Evolutionary conservation across 2,329 filamentous ascomycete species (phyloP).

Genomic region (Aspergillus sp.): DNA sequence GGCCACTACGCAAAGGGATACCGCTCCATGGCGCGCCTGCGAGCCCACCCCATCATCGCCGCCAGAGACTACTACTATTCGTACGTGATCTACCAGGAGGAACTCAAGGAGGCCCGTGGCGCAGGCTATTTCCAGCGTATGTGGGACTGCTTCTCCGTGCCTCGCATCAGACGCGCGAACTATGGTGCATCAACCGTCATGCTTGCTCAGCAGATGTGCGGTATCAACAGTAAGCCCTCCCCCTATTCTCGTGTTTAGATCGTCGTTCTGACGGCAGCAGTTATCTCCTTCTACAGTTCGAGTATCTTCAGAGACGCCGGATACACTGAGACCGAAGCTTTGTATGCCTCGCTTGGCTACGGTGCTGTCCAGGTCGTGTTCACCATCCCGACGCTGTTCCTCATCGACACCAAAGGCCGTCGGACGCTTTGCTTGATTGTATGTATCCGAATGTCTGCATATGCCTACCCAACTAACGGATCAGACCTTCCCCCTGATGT

Average conservation of each 20-base stretch:
- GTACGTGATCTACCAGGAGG: conserved; percentile 49
- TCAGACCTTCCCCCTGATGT: conserved; percentile 63
- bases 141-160: conserved; percentile 38
- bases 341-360: conserved; percentile 63
- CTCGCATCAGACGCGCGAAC: conserved; percentile 52
- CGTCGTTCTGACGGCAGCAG: conserved; percentile 5
- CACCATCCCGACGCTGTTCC: conserved; percentile 61
- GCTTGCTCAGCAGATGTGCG: conserved; percentile 68
- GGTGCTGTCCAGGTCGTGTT: conserved; percentile 60
- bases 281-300: conserved; percentile 71
- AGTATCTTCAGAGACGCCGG: conserved; percentile 57
- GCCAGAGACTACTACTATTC: conserved; percentile 64
- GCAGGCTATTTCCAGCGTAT: conserved; percentile 45
- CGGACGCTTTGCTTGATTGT: conserved; percentile 46
- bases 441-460: not conserved
- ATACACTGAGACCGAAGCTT: conserved; percentile 49
- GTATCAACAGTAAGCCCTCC: conserved; percentile 34
- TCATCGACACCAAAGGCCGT: conserved; percentile 66
- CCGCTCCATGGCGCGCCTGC: not conserved
- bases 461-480: not conserved
- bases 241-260: no score
- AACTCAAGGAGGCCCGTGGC: conserved; percentile 38
- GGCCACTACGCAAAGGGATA: conserved; percentile 7
- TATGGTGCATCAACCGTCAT: conserved; percentile 72
- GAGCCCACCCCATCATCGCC: conserved; percentile 37